Conservation (phyloP, 2,329 filamentous ascomycete species). For the Mycosphaerelloides madeirae region DNA sequence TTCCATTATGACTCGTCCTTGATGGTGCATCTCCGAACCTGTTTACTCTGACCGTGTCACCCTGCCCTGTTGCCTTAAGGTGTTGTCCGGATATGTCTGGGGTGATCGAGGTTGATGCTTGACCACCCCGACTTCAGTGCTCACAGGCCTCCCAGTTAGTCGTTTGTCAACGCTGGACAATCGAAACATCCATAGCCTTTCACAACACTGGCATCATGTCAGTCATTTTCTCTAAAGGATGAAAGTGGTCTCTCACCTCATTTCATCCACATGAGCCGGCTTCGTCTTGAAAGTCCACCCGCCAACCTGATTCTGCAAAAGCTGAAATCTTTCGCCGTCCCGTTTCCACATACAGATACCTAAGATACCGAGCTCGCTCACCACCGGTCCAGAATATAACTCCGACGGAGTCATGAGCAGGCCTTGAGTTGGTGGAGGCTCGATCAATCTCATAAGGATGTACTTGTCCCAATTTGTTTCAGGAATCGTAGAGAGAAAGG, state of each 20-base stretch:
- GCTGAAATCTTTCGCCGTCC: conserved; percentile 11
- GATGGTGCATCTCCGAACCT: too few relatives aligned
- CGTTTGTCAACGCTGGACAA: conserved; percentile 27
- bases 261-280: conserved; percentile 37
- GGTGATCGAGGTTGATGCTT: too few relatives aligned
- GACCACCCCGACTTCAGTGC: too few relatives aligned
- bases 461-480: conserved; percentile 32
- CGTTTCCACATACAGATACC: conserved; percentile 39
- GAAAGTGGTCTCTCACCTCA: conserved; percentile 21
- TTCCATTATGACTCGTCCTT: too few relatives aligned
- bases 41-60: too few relatives aligned
- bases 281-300: conserved; percentile 47
- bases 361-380: conserved; percentile 43
- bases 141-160: not conserved
- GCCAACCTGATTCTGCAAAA: conserved; percentile 34
- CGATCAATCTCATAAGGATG: conserved; percentile 41
- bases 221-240: too few relatives aligned
- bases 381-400: conserved; percentile 34
- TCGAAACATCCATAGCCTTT: conserved; percentile 47
- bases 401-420: conserved; percentile 33
- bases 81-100: too few relatives aligned
- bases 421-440: conserved; percentile 30
- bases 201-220: conserved; percentile 34
- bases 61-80: too few relatives aligned
- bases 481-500: conserved; percentile 29